Evolutionary conservation across 2,329 filamentous ascomycete species (phyloP), one percentile per base, ranked within the genome.

Genomic region (Escovopsis sp.): DNA sequence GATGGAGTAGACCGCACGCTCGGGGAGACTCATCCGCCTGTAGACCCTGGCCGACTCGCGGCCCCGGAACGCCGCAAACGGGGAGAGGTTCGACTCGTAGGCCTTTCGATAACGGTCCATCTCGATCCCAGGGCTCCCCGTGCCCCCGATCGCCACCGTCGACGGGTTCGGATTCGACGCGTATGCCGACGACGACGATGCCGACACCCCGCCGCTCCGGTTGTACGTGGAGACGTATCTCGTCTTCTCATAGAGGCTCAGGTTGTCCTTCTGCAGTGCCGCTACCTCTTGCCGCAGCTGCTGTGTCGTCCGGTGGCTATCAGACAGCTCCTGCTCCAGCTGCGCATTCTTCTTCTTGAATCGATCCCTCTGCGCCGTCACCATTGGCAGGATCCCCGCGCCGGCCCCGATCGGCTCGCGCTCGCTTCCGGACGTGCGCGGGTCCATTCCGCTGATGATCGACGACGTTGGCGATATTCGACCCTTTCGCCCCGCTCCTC

Each of bases 321-420:
- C 87, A 6, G 87, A 86, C 9, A 96, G 69, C 56, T 96, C 89
- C 46, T 83, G 77, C 63, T 96, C 91, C 19, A 98, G 75, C 59
- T 98, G 84, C 0, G 78, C 68, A 50, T 94, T 96, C 56, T 88
- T 85, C 68, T 94, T 86, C 70, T 95, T 96, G 75, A 96, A 98
- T 41, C 91, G 85, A 63, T 98, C 91, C 47, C 91, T 82, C 64
- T 98, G 93, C 2, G 93, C 91, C 32, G 91, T 94, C 41, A 98
- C 84, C 93, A 98, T 98, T 32, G 91, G 93, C 23, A 98, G 68
- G 49, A 98, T 95, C 11, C 88, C 86, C 0, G 85, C 85, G 2
- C 85, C 85, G 42, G 84, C 72, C 30, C 82, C 83, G 43, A 11
- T 32, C 28, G 8, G 69, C 38, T 86, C 83, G 12, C 70, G 65